Percentiles rank a stretch among this genome's conserved stretches.
Evolutionary conservation across 225 moss, liverwort and hornwort genomes (phyloP).

Genomic region (Straminergon stramineum): DNA sequence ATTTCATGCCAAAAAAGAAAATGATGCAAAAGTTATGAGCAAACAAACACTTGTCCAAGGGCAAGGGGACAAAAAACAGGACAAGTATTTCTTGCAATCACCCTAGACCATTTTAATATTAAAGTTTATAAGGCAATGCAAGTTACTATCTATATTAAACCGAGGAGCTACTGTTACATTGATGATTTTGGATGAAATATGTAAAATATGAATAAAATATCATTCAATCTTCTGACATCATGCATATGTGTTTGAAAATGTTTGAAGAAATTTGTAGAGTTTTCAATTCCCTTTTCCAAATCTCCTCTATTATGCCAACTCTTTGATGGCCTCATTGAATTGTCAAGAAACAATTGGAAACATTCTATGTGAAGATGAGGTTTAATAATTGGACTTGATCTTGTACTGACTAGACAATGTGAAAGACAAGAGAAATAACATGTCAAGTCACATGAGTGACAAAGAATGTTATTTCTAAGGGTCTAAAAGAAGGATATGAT

Average conservation of each 20-base stretch:
- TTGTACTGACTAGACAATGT: no score
- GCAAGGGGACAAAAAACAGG: no score
- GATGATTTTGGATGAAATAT: neutral
- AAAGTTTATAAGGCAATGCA: neutral
- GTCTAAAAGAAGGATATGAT: neutral
- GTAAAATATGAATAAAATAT: neutral
- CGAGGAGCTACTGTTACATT: neutral
- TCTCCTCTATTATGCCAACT: neutral
- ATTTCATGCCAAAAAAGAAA: no score
- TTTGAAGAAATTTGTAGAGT: neutral
- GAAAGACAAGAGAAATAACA: no score
- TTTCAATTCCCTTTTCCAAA: neutral
- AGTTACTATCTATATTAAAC: neutral
- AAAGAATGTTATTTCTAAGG: neutral
- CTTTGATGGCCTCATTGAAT: neutral
- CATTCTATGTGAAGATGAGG: neutral
- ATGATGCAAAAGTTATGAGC: no score
- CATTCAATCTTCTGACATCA: no score
- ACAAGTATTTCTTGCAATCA: no score
- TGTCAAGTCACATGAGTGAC: neutral
- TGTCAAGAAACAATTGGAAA: neutral
- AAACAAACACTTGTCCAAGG: no score
- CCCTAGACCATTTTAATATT: fast-evolving
- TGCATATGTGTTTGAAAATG: no score
- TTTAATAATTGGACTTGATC: neutral